Conservation (phyloP, 2,329 filamentous ascomycete genomes). For the Botrytis hyacinthi region DNA sequence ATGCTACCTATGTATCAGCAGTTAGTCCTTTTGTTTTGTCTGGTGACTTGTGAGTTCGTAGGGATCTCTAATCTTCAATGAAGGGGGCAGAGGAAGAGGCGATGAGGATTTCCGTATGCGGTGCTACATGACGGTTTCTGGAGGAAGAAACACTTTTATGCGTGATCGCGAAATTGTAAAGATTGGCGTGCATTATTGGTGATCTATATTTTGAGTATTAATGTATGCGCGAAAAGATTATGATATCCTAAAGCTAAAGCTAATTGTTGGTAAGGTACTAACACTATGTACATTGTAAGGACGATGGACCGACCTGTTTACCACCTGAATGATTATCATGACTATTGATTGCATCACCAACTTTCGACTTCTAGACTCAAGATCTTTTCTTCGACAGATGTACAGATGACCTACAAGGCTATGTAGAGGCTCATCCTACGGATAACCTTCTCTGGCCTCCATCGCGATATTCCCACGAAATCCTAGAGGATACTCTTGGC, state of each 20-base stretch:
- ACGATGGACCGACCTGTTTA: not conserved
- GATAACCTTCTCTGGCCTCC: not conserved
- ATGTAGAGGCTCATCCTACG: not conserved
- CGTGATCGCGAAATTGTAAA: not conserved
- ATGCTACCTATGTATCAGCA: not conserved
- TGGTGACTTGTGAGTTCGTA: not conserved
- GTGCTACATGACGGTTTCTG: not conserved
- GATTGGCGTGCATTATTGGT: not conserved
- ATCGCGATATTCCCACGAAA: not conserved
- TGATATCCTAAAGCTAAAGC: not conserved
- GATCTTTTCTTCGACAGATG: not conserved
- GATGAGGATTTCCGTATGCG: not conserved
- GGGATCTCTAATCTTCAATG: not conserved
- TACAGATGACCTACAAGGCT: not conserved
- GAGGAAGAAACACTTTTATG: not conserved
- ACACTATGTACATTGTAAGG: not conserved
- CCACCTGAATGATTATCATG: not conserved
- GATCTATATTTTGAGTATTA: not conserved
- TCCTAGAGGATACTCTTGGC: not conserved
- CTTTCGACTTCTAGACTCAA: not conserved
- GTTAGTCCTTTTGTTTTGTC: not conserved
- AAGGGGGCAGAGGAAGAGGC: not conserved
- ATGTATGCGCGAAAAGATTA: not conserved
- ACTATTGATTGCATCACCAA: not conserved
- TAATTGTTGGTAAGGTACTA: not conserved